Evolutionary conservation across 1,284 basidiomycete species (phyloP), one percentile per base, ranked within the genome.

Genomic region (Boletellus sp.): DNA sequence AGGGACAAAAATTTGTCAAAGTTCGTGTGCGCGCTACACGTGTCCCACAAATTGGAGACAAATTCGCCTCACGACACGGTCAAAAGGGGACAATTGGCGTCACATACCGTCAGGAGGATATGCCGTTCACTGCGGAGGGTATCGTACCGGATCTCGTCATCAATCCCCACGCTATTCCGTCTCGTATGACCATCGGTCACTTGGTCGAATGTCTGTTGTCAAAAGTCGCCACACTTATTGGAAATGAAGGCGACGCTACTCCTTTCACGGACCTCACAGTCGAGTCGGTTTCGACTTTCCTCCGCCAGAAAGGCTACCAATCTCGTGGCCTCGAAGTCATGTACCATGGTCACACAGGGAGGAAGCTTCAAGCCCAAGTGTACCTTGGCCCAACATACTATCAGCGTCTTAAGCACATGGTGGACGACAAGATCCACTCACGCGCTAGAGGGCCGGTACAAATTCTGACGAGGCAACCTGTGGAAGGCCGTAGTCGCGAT

Each of bases 71-170:
- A 47, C 90, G 95, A 63, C 96, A 99, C 68, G 96, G 96, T 63
- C 95, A 99, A 72, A 99, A 99, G 76, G 95, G 96, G 73, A 99
- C 95, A 2, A 94, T 98, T 54, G 95, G 95, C 70, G 97, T 99
- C 70, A 97, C 94, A 0, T 99, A 99, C 64, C 86, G 95, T 41
- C 96, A 99, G 68, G 96, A 99, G 69, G 95, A 99, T 68, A 98
- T 99, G 95, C 95, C 95, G 25, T 99, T 99, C 74, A 96, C 94
- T 5, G 82, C 85, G 4, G 93, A 98, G 64, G 96, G 96, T 49
- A 91, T 98, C 58, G 90, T 90, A 6, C 95, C 95, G 2, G 95
- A 99, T 67, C 79, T 99, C 60, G 84, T 99, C 73, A 99, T 99
- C 72, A 99, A 99, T 64, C 95, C 95, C 26, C 95, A 99, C 70